Evolutionary conservation across 23 red algal species (phyloP).

Genomic region (Agarophyton chilense): DNA sequence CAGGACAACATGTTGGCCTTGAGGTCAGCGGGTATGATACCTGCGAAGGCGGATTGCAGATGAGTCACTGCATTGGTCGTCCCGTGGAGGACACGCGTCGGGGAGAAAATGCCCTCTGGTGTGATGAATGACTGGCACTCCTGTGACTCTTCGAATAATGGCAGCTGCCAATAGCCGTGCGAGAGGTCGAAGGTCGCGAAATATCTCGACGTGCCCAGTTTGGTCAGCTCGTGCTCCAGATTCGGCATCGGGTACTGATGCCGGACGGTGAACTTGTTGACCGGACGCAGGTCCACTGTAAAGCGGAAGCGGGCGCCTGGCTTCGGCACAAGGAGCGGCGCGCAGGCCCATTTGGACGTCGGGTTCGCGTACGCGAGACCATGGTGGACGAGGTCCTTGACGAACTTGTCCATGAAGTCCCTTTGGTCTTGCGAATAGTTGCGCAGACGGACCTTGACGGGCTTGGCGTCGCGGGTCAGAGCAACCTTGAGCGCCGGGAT

Average conservation of each 20-base stretch:
- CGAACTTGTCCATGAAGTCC: conserved; percentile 18
- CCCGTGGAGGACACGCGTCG: conserved; percentile 44
- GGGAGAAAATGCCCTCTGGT: conserved; percentile 48
- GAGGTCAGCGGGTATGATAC: conserved; percentile 26
- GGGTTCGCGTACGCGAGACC: conserved; percentile 35
- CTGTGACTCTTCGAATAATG: conserved; percentile 1
- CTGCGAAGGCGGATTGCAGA: conserved; percentile 42
- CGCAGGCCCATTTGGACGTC: conserved; percentile 40
- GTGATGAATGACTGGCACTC: conserved; percentile 52
- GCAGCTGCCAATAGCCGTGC: conserved; percentile 20
- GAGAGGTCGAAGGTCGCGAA: conserved; percentile 45
- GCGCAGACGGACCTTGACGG: conserved; percentile 46
- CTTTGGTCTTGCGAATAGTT: conserved; percentile 49
- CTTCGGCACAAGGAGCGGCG: conserved; percentile 53
- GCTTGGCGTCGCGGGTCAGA: conserved; percentile 15
- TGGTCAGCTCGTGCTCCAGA: conserved; percentile 25
- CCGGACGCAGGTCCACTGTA: conserved; percentile 12
- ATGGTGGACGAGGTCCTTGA: conserved; percentile 33
- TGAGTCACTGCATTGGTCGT: conserved; percentile 48
- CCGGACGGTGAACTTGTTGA: conserved; percentile 17
- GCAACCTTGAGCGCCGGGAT: background rate
- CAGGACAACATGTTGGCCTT: background rate
- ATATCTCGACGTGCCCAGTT: conserved; percentile 21
- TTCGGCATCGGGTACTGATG: conserved; percentile 43
- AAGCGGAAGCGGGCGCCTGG: conserved; percentile 15